Conservation (phyloP, 2,329 filamentous ascomycete species). For the Corniculantispora saksenae region DNA sequence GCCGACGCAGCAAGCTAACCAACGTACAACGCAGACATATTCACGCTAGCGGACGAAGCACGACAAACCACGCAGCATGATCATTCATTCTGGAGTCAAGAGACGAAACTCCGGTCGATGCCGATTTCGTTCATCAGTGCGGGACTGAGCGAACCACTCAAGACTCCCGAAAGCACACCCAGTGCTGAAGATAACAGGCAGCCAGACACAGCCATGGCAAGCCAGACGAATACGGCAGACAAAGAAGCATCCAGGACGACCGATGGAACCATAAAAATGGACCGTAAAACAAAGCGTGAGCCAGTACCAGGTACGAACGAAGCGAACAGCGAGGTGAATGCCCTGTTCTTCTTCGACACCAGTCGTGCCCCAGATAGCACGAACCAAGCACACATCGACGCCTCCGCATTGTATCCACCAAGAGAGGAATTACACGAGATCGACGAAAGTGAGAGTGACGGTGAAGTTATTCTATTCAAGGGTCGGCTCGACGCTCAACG, state of each 20-base stretch:
- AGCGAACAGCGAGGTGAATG: neutral
- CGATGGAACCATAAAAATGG: no score
- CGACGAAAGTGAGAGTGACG: slow-evolving; percentile 55
- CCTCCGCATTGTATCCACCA: neutral
- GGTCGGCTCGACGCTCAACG: slow-evolving; percentile 35
- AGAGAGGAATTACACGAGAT: neutral
- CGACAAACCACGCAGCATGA: slow-evolving; percentile 25
- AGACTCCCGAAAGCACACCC: neutral
- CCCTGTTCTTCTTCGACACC: slow-evolving; percentile 40
- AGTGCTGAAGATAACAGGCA: slow-evolving; percentile 35
- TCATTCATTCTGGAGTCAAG: slow-evolving; percentile 34
- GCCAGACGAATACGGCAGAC: neutral
- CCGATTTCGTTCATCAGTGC: slow-evolving; percentile 56
- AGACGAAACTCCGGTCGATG: slow-evolving; percentile 46
- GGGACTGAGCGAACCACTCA: slow-evolving; percentile 51
- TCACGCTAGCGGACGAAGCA: slow-evolving; percentile 28
- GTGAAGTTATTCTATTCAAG: slow-evolving; percentile 71
- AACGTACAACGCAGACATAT: slow-evolving; percentile 3
- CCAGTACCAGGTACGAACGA: neutral
- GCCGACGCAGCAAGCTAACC: neutral
- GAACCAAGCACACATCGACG: neutral
- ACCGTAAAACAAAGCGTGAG: slow-evolving; percentile 7
- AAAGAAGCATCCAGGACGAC: slow-evolving; percentile 20
- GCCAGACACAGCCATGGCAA: neutral
- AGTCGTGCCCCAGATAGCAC: slow-evolving; percentile 22